Conservation (phyloP, 1,284 basidiomycete species). For the Coniferiporia sulphurascens region DNA sequence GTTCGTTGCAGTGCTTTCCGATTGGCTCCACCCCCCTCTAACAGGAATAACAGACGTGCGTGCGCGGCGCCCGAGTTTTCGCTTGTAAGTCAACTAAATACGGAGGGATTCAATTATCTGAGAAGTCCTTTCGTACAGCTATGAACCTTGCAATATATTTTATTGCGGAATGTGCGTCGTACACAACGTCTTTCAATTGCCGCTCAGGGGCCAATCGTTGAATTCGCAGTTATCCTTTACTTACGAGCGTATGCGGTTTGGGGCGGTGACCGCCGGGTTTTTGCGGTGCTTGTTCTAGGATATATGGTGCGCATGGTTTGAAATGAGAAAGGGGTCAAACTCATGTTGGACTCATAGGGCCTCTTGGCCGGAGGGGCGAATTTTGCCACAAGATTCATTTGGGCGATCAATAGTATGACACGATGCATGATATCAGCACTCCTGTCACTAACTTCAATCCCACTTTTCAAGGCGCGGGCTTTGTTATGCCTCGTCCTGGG, state of each 20-base stretch:
- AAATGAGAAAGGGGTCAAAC: neutral
- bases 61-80: neutral
- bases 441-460: neutral
- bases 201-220: neutral
- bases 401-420: neutral
- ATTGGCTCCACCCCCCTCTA: neutral
- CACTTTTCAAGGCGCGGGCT: neutral
- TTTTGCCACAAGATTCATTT: neutral
- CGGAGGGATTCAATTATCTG: neutral
- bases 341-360: neutral
- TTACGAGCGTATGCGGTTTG: conserved; percentile 9
- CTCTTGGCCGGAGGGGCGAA: neutral
- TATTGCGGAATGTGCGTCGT: neutral
- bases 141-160: neutral
- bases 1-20: neutral
- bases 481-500: neutral
- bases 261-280: neutral
- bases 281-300: neutral
- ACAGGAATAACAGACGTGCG: neutral
- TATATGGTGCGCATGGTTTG: neutral
- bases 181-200: neutral
- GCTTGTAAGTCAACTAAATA: neutral
- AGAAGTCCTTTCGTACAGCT: neutral
- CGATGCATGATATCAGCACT: neutral
- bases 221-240: conserved; percentile 25